Evolutionary conservation across 139 green algal genomes (phyloP).

Genomic region (Edaphochlamys debaryana): DNA sequence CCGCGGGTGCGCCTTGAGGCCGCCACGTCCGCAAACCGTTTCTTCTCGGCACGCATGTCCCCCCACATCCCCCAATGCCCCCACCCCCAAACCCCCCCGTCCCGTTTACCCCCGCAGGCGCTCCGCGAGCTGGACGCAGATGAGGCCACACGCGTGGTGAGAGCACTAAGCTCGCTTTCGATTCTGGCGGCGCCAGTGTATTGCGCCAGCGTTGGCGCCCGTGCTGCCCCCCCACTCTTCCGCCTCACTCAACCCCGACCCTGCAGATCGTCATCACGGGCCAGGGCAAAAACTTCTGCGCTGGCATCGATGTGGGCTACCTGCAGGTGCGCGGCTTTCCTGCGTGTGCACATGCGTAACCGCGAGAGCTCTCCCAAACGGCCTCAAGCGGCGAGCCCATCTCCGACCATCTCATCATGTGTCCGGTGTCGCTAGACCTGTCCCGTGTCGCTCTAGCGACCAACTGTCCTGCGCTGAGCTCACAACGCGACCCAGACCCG

Average conservation of each 20-base stretch:
- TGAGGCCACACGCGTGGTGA: conserved; percentile 7
- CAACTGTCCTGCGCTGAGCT: too few relatives aligned
- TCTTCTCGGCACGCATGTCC: neutral
- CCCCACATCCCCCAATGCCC: neutral
- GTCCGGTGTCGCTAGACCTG: too few relatives aligned
- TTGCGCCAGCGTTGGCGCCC: neutral
- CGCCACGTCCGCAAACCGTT: too few relatives aligned
- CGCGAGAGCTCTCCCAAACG: too few relatives aligned
- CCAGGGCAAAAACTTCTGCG: conserved; percentile 43
- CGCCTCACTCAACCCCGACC: too few relatives aligned
- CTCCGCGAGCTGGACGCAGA: conserved; percentile 2
- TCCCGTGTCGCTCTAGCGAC: too few relatives aligned
- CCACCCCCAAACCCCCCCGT: too few relatives aligned
- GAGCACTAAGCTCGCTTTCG: neutral
- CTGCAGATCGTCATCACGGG: conserved; percentile 14
- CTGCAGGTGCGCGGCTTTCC: too few relatives aligned
- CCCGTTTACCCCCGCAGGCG: neutral
- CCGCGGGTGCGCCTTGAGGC: conserved; percentile 3
- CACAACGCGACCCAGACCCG: too few relatives aligned
- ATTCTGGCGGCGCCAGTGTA: neutral
- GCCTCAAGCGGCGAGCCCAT: too few relatives aligned
- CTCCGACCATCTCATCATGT: too few relatives aligned
- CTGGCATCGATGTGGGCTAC: conserved; percentile 48
- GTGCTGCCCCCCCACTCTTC: neutral
- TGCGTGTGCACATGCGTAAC: too few relatives aligned